Base-by-base conservation (phyloP, 352 stramenopile species). In the Blastocystis sp. region DNA sequence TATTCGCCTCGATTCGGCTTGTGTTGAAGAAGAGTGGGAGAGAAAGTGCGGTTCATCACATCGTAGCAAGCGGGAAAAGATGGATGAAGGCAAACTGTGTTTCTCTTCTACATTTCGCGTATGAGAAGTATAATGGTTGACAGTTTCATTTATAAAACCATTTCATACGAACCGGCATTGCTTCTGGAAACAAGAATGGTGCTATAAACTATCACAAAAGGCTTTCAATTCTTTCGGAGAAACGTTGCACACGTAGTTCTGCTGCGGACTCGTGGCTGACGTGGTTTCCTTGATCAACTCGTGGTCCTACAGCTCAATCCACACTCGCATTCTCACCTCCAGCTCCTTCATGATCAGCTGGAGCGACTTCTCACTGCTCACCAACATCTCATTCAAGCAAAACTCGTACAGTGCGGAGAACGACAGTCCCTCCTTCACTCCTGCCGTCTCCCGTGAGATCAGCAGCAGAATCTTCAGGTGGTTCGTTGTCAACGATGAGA, bases 401-500 rank as follows among this genome's bases (percentile, higher is more conserved):
- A 77, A 34, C 60, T 77, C 66, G 60, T 56, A 77, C n/a, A 77
- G 60, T 28, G 23, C 45, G 17, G 66, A 61, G 52, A 77, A 77
- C 21, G 66, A 60, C 19, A 77, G 21, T 62, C 70, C 70, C 48
- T 81, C 70, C 52, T 64, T 62, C 11, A 38, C 23, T n/a, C 43
- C 43, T 2, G 34, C 11, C 38, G 70, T 81, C 41, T 81, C 70
- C 11, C 53, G 62, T 14, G 70, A 64, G 10, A 81, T 9, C 28
- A 81, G 45, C 45, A 62, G 41, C 23, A 81, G 43, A 48, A 81
- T 66, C 70, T 81, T 81, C 48, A 81, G 21, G 38, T 81, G 70
- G 41, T 81, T 81, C 2, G 19, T 62, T 14, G 70, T 81, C 19
- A 81, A 45, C 38, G 70, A 81, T 14, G 38, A 62, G 14, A 81